Base-by-base conservation (phyloP, 2,329 filamentous ascomycete genomes). In the Penicillium sp. region DNA sequence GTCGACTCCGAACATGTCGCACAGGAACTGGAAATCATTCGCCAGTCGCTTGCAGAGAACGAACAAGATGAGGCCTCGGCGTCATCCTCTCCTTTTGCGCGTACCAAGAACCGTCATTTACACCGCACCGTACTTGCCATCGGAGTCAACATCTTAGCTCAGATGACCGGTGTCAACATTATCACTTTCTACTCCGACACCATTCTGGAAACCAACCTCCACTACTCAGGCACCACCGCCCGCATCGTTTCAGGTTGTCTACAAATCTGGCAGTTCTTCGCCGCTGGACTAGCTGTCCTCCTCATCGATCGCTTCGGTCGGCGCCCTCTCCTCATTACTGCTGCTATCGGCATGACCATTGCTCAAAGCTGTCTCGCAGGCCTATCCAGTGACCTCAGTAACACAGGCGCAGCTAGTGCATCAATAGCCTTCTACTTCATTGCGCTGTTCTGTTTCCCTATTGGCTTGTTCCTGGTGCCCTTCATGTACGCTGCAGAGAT, bases 401-500 rank as follows among this genome's bases (percentile, higher is more conserved):
- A 83, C 68, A 72, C 72, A 5, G 55, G 74, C 1, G 78, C 82
- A 3, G 78, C 81, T 59, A 79, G 85, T 42, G 80, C 77, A 0
- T 81, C 80, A 1, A 81, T 80, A 1, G 77, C 82, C 62, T 85
- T 86, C 72, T 77, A 86, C 52, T 87, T 83, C 69, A 69, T 85
- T 33, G 86, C 83, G 73, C 83, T 85, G 70, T 83, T 81, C 65
- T 86, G 86, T 71, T 81, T 85, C 37, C 83, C 82, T 0, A 82
- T 86, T 56, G 84, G 83, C 0, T 85, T 84, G 69, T 75, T 85
- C 1, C 82, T 84, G 1, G 80, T 82, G 46, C 85, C 84, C 64
- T 86, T 85, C 72, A 74, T 86, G 44, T 86, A 86, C 70, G 83
- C 82, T 55, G 81, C 83, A 1, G 84, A 86, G 67, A 76, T 86